Conservation (phyloP, 2,329 filamentous ascomycete genomes). For the Arachnopeziza araneosa region DNA sequence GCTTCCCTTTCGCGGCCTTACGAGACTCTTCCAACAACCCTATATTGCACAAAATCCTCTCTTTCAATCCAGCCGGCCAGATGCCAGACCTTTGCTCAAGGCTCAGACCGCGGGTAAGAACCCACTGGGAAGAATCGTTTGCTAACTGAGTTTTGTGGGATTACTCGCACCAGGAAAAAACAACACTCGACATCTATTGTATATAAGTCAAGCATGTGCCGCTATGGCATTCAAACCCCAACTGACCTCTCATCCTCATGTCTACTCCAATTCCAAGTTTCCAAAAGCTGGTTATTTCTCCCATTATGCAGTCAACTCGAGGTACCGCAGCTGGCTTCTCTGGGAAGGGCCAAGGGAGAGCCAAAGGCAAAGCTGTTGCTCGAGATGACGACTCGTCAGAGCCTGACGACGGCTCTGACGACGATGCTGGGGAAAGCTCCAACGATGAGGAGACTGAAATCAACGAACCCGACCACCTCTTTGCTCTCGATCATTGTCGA, state of each 20-base stretch:
- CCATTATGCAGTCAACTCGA: conserved; percentile 25
- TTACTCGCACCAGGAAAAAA: not conserved
- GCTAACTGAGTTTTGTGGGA: conserved; percentile 15
- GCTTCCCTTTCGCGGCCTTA: not conserved
- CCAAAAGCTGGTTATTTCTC: conserved; percentile 26
- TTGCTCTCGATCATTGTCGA: conserved; percentile 25
- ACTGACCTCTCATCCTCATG: conserved; percentile 20
- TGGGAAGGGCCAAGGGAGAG: not conserved
- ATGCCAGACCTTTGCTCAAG: conserved; percentile 12
- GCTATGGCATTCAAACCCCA: conserved; percentile 14
- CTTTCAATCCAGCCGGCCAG: conserved; percentile 20
- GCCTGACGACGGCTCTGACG: not conserved
- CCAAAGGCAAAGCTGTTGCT: conserved; percentile 14
- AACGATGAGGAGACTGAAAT: conserved; percentile 10
- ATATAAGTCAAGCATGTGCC: conserved; percentile 22
- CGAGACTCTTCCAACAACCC: conserved; percentile 2
- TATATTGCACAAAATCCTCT: conserved; percentile 12
- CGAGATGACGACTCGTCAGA: not conserved
- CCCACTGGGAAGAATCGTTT: conserved; percentile 2
- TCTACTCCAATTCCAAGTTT: conserved; percentile 27
- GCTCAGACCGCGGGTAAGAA: conserved; percentile 16
- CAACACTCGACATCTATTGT: conserved; percentile 6
- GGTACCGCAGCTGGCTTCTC: conserved; percentile 1
- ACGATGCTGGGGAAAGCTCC: conserved; percentile 6
- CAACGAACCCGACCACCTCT: conserved; percentile 1